Conservation (phyloP, 345 rosid species). For the Hypericum androsaemum region DNA sequence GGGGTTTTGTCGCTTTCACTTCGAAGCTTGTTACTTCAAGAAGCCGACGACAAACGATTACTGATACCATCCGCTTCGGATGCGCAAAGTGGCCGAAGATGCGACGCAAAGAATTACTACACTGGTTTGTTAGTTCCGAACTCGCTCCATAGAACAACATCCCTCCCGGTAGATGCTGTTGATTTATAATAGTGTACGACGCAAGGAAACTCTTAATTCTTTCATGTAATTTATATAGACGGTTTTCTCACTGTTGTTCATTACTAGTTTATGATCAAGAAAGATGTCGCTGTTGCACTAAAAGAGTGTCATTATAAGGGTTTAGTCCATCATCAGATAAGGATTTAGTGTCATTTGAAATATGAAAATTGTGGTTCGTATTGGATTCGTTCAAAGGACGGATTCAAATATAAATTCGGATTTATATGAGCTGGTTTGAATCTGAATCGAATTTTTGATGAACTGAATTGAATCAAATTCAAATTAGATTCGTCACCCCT, state of each 20-base stretch:
- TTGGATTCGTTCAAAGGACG: too few relatives aligned
- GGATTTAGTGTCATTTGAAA: too few relatives aligned
- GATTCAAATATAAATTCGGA: too few relatives aligned
- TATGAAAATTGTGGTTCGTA: too few relatives aligned
- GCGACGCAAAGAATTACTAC: conserved; percentile 23
- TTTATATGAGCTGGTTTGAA: too few relatives aligned
- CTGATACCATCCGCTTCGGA: conserved; percentile 14
- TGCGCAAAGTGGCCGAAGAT: conserved; percentile 21
- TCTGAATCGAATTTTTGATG: too few relatives aligned
- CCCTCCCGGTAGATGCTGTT: conserved; percentile 67
- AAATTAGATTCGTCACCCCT: too few relatives aligned
- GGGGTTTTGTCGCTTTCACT: conserved; percentile 10
- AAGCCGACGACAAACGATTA: conserved; percentile 10
- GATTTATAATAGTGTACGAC: conserved; percentile 21
- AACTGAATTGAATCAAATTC: too few relatives aligned
- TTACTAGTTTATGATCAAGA: neutral
- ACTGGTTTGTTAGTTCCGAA: conserved; percentile 33
- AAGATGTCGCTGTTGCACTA: too few relatives aligned
- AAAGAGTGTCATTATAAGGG: too few relatives aligned
- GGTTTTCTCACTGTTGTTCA: conserved; percentile 16
- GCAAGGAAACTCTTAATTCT: conserved; percentile 21
- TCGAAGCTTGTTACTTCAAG: conserved; percentile 6
- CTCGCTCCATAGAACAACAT: conserved; percentile 49
- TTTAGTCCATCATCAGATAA: too few relatives aligned
- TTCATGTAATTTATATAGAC: conserved; percentile 18